These are phyloP conservation scores for Plasmodium adleri DNA, from an alignment of 169 alveolate genomes.

Conservation along the genomic window DNA sequence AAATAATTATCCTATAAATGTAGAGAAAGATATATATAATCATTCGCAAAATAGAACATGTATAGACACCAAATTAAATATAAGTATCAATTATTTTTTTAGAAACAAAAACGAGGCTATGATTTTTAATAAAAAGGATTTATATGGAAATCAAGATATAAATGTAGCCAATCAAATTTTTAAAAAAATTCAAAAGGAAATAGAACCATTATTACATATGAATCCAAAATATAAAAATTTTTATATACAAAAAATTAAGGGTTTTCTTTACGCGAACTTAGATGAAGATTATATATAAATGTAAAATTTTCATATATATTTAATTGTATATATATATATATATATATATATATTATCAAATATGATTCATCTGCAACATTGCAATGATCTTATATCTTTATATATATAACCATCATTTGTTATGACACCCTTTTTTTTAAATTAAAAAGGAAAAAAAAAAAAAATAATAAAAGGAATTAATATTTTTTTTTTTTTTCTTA, in stretches of 20 bases:
- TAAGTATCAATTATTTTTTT: slow-evolving; percentile 71
- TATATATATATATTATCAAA: not conserved
- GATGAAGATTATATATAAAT: slow-evolving; percentile 40
- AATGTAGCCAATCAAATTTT: slow-evolving; percentile 50
- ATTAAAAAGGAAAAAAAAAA: too few relatives aligned
- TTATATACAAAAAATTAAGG: slow-evolving; percentile 69
- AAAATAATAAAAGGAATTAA: too few relatives aligned
- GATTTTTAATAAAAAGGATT: slow-evolving; percentile 58
- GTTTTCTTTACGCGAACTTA: slow-evolving; percentile 36
- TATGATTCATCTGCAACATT: too few relatives aligned
- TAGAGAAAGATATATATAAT: too few relatives aligned
- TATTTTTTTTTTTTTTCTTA: too few relatives aligned
- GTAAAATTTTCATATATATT: not conserved
- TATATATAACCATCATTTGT: too few relatives aligned
- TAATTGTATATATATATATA: not conserved
- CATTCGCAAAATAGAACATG: too few relatives aligned
- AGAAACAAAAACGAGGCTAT: slow-evolving; percentile 51
- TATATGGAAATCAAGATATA: slow-evolving; percentile 75
- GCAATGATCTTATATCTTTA: too few relatives aligned
- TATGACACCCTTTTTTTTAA: too few relatives aligned
- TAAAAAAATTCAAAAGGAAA: slow-evolving; percentile 69
- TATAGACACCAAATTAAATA: slow-evolving; percentile 40
- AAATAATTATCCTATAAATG: not conserved
- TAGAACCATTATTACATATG: slow-evolving; percentile 31
- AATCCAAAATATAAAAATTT: slow-evolving; percentile 65